phyloP scores from a whole-genome alignment of 345 rosid genomes.

The Lumnitzera littorea region DNA sequence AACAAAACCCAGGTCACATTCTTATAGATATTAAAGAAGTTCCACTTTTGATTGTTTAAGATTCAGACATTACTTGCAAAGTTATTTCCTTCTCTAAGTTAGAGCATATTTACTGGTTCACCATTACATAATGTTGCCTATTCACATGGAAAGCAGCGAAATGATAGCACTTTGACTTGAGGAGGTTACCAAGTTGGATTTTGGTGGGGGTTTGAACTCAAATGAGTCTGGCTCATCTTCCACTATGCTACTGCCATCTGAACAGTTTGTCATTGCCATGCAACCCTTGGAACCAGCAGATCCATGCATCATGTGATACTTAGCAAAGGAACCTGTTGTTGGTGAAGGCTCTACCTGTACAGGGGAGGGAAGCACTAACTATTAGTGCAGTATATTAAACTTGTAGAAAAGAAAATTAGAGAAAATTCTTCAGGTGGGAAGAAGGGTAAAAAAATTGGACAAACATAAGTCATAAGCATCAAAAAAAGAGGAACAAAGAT shows the following conservation, averaged over 20 bases:
- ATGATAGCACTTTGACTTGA: neutral
- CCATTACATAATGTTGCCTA: neutral
- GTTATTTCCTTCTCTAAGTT: too few relatives aligned
- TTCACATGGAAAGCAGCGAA: neutral
- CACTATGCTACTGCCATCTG: conserved; percentile 23
- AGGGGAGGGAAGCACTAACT: conserved; percentile 13
- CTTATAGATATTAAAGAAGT: too few relatives aligned
- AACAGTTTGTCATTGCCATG: conserved; percentile 29
- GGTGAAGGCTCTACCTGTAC: conserved; percentile 94
- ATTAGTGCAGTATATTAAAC: neutral
- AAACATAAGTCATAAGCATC: too few relatives aligned
- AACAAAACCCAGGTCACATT: too few relatives aligned
- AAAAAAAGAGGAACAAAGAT: too few relatives aligned
- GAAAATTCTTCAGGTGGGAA: too few relatives aligned
- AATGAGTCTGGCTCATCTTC: conserved; percentile 50
- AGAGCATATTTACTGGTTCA: too few relatives aligned
- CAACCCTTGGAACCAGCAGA: conserved; percentile 28
- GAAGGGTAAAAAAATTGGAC: neutral
- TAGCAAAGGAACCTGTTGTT: conserved; percentile 77
- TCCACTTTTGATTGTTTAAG: too few relatives aligned
- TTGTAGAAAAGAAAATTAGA: too few relatives aligned
- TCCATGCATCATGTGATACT: conserved; percentile 44
- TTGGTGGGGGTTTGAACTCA: conserved; percentile 68
- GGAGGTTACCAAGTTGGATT: conserved; percentile 60
- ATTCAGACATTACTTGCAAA: too few relatives aligned